Evolutionary conservation across 768 basidiomycete genomes (phyloP).

Genomic region (Tricholoma matsutake): DNA sequence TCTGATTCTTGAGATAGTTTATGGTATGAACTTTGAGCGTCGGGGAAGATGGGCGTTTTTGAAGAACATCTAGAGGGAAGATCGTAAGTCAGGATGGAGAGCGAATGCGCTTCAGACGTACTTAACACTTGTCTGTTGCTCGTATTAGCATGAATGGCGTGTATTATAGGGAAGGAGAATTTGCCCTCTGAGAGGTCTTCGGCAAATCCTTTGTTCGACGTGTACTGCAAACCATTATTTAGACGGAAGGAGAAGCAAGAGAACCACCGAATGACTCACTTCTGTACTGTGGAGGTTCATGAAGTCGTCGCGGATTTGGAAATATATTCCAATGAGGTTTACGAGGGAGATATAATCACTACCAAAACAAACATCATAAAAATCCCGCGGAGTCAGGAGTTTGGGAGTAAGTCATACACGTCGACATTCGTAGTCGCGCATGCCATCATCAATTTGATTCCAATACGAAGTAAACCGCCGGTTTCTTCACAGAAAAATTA

Average conservation of each 20-base stretch:
- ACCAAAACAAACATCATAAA: background rate
- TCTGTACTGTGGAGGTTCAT: constrained; percentile 91
- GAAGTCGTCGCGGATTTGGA: constrained; percentile 96
- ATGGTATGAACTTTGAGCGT: constrained; percentile 82
- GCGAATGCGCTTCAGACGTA: constrained; percentile 34
- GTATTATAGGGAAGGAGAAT: constrained; percentile 95
- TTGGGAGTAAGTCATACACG: constrained; percentile 39
- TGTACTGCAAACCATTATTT: constrained; percentile 51
- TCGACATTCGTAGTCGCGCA: constrained; percentile 60
- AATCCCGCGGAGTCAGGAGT: background rate
- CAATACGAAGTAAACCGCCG: constrained; percentile 88
- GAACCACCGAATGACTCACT: constrained; percentile 38
- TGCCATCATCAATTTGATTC: constrained; percentile 96
- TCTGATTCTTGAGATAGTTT: constrained; percentile 69
- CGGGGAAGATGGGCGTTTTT: constrained; percentile 80
- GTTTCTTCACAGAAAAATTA: constrained; percentile 58
- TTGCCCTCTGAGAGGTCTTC: constrained; percentile 97
- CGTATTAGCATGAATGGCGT: constrained; percentile 76
- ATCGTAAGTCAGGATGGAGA: background rate
- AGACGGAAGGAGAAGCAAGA: background rate
- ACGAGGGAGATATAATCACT: constrained; percentile 92
- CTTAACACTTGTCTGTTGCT: constrained; percentile 82
- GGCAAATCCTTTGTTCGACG: constrained; percentile 81
- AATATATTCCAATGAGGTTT: constrained; percentile 91
- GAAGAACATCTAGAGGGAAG: constrained; percentile 66